Evolutionary conservation across 768 basidiomycete genomes (phyloP).

Genomic region (Termitomyces sp.): DNA sequence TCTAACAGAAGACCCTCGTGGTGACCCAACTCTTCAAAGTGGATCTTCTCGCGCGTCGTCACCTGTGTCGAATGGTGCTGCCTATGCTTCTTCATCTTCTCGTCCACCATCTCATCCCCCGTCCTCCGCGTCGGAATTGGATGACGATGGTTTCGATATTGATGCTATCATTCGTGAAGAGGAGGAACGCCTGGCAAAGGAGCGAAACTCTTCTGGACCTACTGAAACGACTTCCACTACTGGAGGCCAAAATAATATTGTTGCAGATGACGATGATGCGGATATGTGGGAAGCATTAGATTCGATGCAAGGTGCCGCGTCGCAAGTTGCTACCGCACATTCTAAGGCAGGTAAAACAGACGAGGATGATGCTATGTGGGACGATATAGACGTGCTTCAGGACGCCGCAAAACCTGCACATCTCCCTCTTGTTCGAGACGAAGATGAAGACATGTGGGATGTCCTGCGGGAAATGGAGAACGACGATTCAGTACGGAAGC

Average conservation of each 20-base stretch:
- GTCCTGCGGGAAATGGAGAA: constrained; percentile 52
- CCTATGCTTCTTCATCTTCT: constrained; percentile 29
- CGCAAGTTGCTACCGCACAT: neutral
- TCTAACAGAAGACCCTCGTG: constrained; percentile 21
- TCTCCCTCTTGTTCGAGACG: constrained; percentile 9
- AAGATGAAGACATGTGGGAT: constrained; percentile 76
- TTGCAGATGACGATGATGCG: constrained; percentile 40
- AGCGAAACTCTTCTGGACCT: constrained; percentile 1
- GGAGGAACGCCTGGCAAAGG: constrained; percentile 25
- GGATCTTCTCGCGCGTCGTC: constrained; percentile 13
- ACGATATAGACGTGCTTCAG: constrained; percentile 19
- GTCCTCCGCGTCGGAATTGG: constrained; percentile 32
- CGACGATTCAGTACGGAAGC: neutral
- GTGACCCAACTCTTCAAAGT: constrained; percentile 10
- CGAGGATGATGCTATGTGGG: constrained; percentile 18
- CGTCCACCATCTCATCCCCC: constrained; percentile 29
- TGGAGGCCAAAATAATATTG: neutral
- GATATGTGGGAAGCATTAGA: constrained; percentile 68
- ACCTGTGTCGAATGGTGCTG: constrained; percentile 19
- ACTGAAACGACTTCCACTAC: neutral
- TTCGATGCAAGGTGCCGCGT: constrained; percentile 25
- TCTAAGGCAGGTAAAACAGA: neutral
- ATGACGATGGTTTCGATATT: constrained; percentile 44
- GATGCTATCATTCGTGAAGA: constrained; percentile 46
- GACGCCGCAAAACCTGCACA: neutral